Conservation (phyloP, 805 yeast species). For the Candida chilensis region DNA sequence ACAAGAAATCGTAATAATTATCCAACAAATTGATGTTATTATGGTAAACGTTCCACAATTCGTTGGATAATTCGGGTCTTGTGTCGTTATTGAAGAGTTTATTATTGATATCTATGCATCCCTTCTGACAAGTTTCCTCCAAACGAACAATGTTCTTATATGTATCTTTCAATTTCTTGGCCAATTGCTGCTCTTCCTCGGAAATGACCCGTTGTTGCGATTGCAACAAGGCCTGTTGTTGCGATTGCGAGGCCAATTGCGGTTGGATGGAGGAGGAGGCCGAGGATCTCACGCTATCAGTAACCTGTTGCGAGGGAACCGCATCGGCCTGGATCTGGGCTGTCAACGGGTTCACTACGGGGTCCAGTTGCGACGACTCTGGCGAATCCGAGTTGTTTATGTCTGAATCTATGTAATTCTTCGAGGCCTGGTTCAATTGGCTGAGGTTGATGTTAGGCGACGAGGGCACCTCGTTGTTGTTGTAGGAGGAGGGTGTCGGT, state of each 20-base stretch:
- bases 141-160: constrained; percentile 59
- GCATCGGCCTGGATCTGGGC: too few relatives aligned
- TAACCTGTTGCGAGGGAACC: too few relatives aligned
- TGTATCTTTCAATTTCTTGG: constrained; percentile 65
- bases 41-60: constrained; percentile 65
- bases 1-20: constrained; percentile 62
- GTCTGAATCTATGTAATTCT: background rate
- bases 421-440: background rate
- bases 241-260: too few relatives aligned
- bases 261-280: too few relatives aligned
- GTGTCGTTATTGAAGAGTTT: constrained; percentile 36
- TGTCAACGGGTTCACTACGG: too few relatives aligned
- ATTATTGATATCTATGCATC: constrained; percentile 51
- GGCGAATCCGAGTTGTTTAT: background rate
- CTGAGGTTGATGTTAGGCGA: background rate
- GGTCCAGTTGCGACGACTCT: too few relatives aligned
- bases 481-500: constrained; percentile 1
- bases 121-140: constrained; percentile 63
- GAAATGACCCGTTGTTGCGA: constrained; percentile 26
- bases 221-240: constrained; percentile 8
- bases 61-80: constrained; percentile 42
- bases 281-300: too few relatives aligned
- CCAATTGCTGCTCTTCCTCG: constrained; percentile 57
- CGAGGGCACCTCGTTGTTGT: background rate
- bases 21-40: constrained; percentile 58